These are phyloP conservation scores for Cyphellophora europaea DNA, from an alignment of 2,329 filamentous ascomycete species.

Conservation along the genomic window DNA sequence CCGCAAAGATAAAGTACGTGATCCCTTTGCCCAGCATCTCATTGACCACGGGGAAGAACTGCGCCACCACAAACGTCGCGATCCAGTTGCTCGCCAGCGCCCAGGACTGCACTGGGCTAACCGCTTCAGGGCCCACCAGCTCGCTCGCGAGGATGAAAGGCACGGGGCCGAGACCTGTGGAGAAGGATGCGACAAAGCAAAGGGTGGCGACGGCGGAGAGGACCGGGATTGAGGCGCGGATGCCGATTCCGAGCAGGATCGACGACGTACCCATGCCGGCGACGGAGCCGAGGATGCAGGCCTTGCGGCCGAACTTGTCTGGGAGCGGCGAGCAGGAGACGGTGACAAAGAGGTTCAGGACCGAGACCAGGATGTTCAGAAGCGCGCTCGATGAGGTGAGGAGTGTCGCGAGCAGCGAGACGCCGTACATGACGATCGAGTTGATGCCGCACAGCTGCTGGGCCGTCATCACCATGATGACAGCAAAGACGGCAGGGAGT, in stretches of 20 bases:
- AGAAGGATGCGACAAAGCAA: slow-evolving; percentile 81
- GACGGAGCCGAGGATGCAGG: slow-evolving; percentile 73
- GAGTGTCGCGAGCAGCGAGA: slow-evolving; percentile 72
- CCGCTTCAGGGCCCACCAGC: slow-evolving; percentile 79
- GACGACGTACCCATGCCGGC: slow-evolving; percentile 74
- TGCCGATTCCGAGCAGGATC: slow-evolving; percentile 68
- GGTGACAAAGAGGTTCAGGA: slow-evolving; percentile 78
- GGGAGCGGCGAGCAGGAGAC: slow-evolving; percentile 72
- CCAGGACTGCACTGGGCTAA: slow-evolving; percentile 85
- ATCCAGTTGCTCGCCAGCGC: slow-evolving; percentile 79
- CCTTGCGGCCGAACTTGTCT: slow-evolving; percentile 74
- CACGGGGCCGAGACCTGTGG: slow-evolving; percentile 81
- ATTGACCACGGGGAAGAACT: slow-evolving; percentile 89
- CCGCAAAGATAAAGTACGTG: slow-evolving; percentile 88
- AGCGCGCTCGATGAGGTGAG: slow-evolving; percentile 73
- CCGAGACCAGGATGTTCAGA: slow-evolving; percentile 78
- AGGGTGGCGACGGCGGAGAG: slow-evolving; percentile 75
- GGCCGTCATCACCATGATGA: slow-evolving; percentile 77
- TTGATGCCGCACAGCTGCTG: slow-evolving; percentile 95
- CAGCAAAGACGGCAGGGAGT: slow-evolving; percentile 67
- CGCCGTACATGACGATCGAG: slow-evolving; percentile 97
- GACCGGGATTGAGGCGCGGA: slow-evolving; percentile 61
- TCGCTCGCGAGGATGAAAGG: slow-evolving; percentile 92
- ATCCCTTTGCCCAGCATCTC: slow-evolving; percentile 64
- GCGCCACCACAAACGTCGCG: slow-evolving; percentile 83